phyloP scores from a whole-genome alignment of 306 rosid genomes.

The Prunus campanulata region DNA sequence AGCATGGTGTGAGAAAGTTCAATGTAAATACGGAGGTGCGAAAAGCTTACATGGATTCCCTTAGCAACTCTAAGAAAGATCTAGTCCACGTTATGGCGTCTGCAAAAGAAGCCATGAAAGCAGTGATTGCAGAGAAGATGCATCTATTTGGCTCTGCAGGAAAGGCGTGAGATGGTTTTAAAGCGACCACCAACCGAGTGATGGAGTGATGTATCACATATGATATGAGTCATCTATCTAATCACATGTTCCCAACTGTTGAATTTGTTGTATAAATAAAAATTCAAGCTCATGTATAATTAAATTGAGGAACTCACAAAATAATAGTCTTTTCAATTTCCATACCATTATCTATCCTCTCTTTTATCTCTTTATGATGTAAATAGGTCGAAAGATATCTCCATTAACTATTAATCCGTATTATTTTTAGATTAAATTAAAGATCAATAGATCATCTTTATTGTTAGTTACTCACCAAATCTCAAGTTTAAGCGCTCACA shows the following conservation, averaged over 20 bases:
- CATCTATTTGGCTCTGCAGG: conserved; percentile 91
- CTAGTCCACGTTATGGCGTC: conserved; percentile 79
- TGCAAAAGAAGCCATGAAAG: conserved; percentile 92
- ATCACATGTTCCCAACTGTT: neutral
- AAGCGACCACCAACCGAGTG: neutral
- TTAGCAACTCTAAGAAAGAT: conserved; percentile 62
- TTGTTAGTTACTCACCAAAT: too few species aligned
- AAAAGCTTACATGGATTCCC: conserved; percentile 90
- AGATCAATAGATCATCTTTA: too few species aligned
- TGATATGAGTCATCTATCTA: neutral
- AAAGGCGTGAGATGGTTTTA: conserved; percentile 40
- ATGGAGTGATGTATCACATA: too few species aligned
- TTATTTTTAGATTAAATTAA: too few species aligned
- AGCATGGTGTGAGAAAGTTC: conserved; percentile 83
- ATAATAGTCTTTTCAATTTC: neutral
- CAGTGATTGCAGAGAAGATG: conserved; percentile 86
- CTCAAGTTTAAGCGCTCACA: too few species aligned
- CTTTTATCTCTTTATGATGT: neutral
- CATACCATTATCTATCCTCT: too few species aligned
- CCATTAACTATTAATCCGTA: too few species aligned
- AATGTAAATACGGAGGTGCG: conserved; percentile 95
- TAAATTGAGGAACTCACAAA: neutral
- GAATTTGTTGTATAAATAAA: neutral
- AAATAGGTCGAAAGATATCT: too few species aligned
- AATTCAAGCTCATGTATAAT: neutral